Evolutionary conservation across 2,329 filamentous ascomycete species (phyloP), one percentile per base, ranked within the genome.

Genomic region (Xylariomycetidae sp.): DNA sequence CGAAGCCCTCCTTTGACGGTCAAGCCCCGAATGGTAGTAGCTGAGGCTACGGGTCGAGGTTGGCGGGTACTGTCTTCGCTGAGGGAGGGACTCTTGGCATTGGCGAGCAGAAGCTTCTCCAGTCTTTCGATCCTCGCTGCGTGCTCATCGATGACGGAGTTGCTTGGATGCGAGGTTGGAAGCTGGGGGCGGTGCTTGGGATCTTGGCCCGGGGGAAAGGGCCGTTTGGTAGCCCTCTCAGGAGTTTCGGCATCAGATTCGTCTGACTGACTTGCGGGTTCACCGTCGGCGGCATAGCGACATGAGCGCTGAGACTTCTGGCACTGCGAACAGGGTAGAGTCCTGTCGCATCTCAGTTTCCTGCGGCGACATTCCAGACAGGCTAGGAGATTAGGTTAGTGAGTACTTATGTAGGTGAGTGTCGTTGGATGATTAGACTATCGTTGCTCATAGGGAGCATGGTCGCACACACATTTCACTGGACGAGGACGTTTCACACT

Each of bases 301-400:
- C 73, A 77, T 25, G 55, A 48, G 22, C 72, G 69, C 42, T 64
- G 67, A n/a, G 71, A 72, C 50, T 73, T 75, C 31, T 72, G 69
- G 49, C 74, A 79, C 50, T 77, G 73, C 5, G 70, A 70, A 46
- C 74, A 79, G 4, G 72, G 72, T 27, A 64, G 61, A n/a, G 66
- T 59, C 27, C 74, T 66, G 50, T 78, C 72, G 53, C 74, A 79
- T 51, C 75, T 78, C 46, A 74, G 65, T 50, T 75, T 75, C 34
- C 74, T 64, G 46, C 74, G 46, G 12, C 50, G 49, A 38, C 50
- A n/a, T n/a, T n/a, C n/a, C n/a, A n/a, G n/a, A n/a, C n/a, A n/a
- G n/a, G n/a, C n/a, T n/a, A n/a, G n/a, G n/a, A n/a, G n/a, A n/a
- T n/a, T n/a, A n/a, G n/a, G n/a, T n/a, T n/a, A n/a, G n/a, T n/a